Evolutionary conservation across 305 asterid species (phyloP), one percentile per base, ranked within the genome.

Genomic region (Coffea humblotiana): DNA sequence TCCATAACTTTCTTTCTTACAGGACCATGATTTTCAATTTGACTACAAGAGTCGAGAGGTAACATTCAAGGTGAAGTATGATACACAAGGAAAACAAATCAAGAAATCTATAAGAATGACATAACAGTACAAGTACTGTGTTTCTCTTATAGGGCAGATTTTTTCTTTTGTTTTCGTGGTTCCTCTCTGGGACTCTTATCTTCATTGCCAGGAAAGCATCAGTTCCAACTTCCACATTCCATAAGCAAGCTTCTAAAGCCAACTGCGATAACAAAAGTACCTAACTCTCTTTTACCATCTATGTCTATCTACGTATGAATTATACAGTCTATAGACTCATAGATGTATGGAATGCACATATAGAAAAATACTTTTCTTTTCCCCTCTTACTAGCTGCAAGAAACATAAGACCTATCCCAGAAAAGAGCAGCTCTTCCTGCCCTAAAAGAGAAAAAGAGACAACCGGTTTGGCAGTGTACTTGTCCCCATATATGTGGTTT

Each of bases 351-450:
- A 6, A 27, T 64, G 35, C 72, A 45, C 58, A 81, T 58, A 76
- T 32, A 75, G 68, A 25, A 45, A 60, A 75, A 58, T 67, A 56
- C 77, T 48, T 65, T 51, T 35, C n/a, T 77, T 29, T 29, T 29
- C 32, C 32, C 32, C 63, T 68, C 48, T 75, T 72, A 51, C 61
- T 74, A 81, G 84, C 69, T 75, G 77, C 66, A 72, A 78, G 81
- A 82, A 86, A 85, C 83, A 85, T 78, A 71, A 81, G 74, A 81
- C 79, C 84, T 77, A 81, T 56, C 80, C 84, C 82, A 84, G 83
- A 79, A 81, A 79, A 80, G 48, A 81, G 49, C 61, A 74, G 61
- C 73, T 80, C 51, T 80, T 52, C 72, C 78, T 82, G 73, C 83
- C 86, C 86, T 80, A 79, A 81, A 85, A 83, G 80, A 61, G 67